Evolutionary conservation across 352 stramenopile genomes (phyloP).

Genomic region (Phytophthora parvispora): DNA sequence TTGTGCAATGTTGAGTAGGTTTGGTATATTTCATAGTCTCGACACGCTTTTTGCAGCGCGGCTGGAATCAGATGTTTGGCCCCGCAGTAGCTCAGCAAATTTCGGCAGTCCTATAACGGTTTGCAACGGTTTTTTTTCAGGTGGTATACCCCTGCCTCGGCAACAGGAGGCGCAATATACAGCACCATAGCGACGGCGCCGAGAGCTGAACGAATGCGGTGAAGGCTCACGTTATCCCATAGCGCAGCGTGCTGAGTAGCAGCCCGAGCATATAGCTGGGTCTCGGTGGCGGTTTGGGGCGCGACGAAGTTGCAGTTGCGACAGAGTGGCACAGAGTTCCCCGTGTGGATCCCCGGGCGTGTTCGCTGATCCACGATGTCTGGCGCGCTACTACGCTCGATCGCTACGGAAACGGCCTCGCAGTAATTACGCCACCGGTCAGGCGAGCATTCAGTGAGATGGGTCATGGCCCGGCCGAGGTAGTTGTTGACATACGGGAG

Average conservation of each 20-base stretch:
- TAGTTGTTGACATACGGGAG: background rate
- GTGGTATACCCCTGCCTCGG: background rate
- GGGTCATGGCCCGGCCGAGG: background rate
- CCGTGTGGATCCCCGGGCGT: background rate
- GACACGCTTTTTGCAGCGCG: background rate
- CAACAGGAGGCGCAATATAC: background rate
- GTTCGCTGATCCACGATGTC: background rate
- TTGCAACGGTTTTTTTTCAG: background rate
- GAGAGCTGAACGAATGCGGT: background rate
- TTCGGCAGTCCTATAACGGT: background rate
- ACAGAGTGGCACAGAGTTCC: background rate
- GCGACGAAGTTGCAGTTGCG: background rate
- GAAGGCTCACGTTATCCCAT: background rate
- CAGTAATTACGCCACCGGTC: background rate
- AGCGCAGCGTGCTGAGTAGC: background rate
- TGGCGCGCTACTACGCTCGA: background rate
- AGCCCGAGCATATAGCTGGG: background rate
- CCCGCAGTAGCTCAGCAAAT: background rate
- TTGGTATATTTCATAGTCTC: background rate
- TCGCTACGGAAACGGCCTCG: background rate
- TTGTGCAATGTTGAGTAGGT: background rate
- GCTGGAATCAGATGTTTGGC: background rate
- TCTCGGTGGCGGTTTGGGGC: background rate
- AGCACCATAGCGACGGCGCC: background rate
- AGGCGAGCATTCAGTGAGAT: background rate